Evolutionary conservation across 805 yeast species (phyloP).

Genomic region (Kazachstania martiniae): DNA sequence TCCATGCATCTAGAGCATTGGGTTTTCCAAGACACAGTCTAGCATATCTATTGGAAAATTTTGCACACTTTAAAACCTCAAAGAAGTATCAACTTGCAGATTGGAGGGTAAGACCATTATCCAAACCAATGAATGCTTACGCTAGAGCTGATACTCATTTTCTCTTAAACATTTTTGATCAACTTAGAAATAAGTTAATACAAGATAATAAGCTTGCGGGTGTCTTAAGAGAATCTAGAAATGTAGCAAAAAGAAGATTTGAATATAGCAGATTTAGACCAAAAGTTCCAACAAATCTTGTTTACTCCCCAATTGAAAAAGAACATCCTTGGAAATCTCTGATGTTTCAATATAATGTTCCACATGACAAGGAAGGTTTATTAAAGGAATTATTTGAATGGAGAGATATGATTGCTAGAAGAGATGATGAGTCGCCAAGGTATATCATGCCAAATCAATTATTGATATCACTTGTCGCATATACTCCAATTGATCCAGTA

Average conservation of each 20-base stretch:
- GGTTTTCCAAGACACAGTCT: constrained; percentile 74
- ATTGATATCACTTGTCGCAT: constrained; percentile 47
- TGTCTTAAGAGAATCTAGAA: constrained; percentile 65
- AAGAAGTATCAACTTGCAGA: constrained; percentile 94
- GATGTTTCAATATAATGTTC: constrained; percentile 55
- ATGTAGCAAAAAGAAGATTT: constrained; percentile 70
- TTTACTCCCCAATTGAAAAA: constrained; percentile 41
- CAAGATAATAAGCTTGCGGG: constrained; percentile 40
- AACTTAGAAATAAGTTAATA: constrained; percentile 52
- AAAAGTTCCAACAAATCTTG: constrained; percentile 20
- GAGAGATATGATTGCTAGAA: constrained; percentile 73
- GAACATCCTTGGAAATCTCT: constrained; percentile 58
- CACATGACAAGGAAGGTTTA: constrained; percentile 40
- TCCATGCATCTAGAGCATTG: constrained; percentile 73
- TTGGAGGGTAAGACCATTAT: constrained; percentile 87
- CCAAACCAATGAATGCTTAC: constrained; percentile 64
- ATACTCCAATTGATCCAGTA: constrained; percentile 47
- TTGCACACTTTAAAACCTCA: constrained; percentile 76
- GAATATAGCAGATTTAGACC: constrained; percentile 66
- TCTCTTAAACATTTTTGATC: constrained; percentile 67
- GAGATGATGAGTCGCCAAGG: constrained; percentile 73
- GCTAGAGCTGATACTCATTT: constrained; percentile 96
- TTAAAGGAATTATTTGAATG: constrained; percentile 59
- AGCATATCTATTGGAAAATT: constrained; percentile 71
- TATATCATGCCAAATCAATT: constrained; percentile 77